Conservation (phyloP, 108 stramenopile species). For the Cyclostephanos tholiformis region DNA sequence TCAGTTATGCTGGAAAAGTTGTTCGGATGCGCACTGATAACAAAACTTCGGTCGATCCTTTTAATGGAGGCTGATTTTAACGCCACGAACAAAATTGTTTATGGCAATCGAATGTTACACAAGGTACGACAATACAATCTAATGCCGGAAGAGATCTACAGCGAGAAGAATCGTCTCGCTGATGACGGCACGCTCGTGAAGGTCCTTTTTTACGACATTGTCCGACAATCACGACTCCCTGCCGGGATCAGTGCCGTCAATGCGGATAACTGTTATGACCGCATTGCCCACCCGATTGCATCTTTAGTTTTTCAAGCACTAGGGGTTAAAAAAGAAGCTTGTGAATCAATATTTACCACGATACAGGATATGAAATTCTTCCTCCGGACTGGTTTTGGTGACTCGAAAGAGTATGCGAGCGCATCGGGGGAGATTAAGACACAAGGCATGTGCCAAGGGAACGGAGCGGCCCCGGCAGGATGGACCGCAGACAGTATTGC, state of each 20-base stretch:
- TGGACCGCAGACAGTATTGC: background rate
- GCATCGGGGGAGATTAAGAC: background rate
- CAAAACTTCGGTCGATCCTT: background rate
- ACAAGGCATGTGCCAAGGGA: conserved; percentile 1
- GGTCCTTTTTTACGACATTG: background rate
- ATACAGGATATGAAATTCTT: conserved; percentile 5
- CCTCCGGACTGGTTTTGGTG: too few species aligned
- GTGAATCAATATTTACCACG: background rate
- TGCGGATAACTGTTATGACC: conserved; percentile 1
- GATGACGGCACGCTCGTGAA: conserved; percentile 17
- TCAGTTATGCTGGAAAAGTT: conserved; percentile 3
- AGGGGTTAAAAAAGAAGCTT: background rate
- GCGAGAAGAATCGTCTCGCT: conserved; percentile 14
- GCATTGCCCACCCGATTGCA: conserved; percentile 5
- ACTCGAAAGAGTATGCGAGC: background rate
- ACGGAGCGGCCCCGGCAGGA: background rate
- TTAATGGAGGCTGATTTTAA: conserved; percentile 3
- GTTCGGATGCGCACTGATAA: background rate
- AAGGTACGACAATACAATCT: conserved; percentile 12
- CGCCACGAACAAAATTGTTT: conserved; percentile 17
- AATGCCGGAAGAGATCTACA: conserved; percentile 33
- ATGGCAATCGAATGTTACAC: conserved; percentile 16
- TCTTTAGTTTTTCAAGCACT: background rate
- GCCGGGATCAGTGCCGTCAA: conserved; percentile 1
- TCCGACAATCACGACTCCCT: background rate